Evolutionary conservation across 2,329 filamentous ascomycete genomes (phyloP).

Genomic region (Sarocladium oryzae): DNA sequence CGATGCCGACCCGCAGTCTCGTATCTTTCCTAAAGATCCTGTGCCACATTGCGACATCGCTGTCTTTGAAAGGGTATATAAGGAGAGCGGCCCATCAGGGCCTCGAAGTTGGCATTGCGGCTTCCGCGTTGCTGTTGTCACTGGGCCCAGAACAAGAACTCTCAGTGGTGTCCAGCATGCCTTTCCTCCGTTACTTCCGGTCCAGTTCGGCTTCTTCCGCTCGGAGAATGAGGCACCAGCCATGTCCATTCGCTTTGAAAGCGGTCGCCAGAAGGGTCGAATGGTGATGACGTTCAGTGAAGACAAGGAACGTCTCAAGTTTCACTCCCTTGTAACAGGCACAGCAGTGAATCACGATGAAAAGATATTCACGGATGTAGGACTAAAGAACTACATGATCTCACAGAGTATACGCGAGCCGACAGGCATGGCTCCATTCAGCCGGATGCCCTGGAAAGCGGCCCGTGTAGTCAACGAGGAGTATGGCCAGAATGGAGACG

Average conservation of each 20-base stretch:
- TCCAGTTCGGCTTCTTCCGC: slow-evolving; percentile 72
- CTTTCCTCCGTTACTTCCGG: slow-evolving; percentile 56
- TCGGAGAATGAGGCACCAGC: slow-evolving; percentile 64
- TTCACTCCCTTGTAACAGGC: slow-evolving; percentile 69
- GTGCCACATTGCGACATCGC: slow-evolving; percentile 65
- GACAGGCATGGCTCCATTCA: slow-evolving; percentile 43
- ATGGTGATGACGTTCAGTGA: slow-evolving; percentile 75
- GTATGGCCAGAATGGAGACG: slow-evolving; percentile 51
- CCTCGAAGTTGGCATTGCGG: slow-evolving; percentile 69
- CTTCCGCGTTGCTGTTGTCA: slow-evolving; percentile 71
- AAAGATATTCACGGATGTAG: slow-evolving; percentile 62
- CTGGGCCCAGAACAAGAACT: slow-evolving; percentile 69
- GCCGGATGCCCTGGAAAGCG: slow-evolving; percentile 56
- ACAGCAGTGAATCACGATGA: slow-evolving; percentile 63
- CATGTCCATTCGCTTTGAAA: slow-evolving; percentile 64
- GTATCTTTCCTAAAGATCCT: slow-evolving; percentile 69
- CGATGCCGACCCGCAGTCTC: slow-evolving; percentile 62
- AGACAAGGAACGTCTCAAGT: slow-evolving; percentile 59
- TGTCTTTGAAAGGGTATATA: slow-evolving; percentile 65
- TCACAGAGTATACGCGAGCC: slow-evolving; percentile 44
- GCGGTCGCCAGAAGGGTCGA: slow-evolving; percentile 57
- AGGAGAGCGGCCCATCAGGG: slow-evolving; percentile 66
- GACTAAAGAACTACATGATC: slow-evolving; percentile 59
- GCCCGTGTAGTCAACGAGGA: slow-evolving; percentile 68
- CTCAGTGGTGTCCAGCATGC: slow-evolving; percentile 70